phyloP scores from a whole-genome alignment of 805 yeast genomes.

The Cyberlindnera misumaiensis region DNA sequence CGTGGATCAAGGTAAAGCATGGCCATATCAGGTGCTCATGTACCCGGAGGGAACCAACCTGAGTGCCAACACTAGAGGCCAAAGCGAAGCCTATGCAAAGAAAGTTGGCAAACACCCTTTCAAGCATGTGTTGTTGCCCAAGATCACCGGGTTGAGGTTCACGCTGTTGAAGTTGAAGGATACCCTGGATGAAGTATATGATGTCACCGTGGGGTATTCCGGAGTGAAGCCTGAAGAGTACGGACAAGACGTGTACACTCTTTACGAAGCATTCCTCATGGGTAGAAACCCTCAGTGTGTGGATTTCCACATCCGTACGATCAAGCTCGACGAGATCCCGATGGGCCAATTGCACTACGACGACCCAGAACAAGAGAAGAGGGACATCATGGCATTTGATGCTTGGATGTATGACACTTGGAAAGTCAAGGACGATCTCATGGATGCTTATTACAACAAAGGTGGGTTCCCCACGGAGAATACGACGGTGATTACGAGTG shows the following conservation, averaged over 20 bases:
- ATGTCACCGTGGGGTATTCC: slow-evolving; percentile 76
- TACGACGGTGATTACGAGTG: slow-evolving; percentile 9
- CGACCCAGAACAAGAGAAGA: slow-evolving; percentile 34
- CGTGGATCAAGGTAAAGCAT: slow-evolving; percentile 26
- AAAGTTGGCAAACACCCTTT: slow-evolving; percentile 43
- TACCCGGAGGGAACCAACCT: slow-evolving; percentile 96
- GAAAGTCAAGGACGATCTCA: slow-evolving; percentile 67
- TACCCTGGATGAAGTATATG: slow-evolving; percentile 59
- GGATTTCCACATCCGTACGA: slow-evolving; percentile 57
- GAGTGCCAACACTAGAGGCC: slow-evolving; percentile 54
- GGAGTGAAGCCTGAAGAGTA: slow-evolving; percentile 57
- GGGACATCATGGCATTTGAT: slow-evolving; percentile 44
- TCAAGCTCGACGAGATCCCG: slow-evolving; percentile 58
- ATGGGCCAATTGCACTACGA: slow-evolving; percentile 40
- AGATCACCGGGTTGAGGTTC: slow-evolving; percentile 71
- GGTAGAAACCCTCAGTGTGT: slow-evolving; percentile 70
- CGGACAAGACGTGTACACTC: slow-evolving; percentile 73
- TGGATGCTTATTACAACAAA: slow-evolving; percentile 52
- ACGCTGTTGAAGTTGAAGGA: slow-evolving; percentile 49
- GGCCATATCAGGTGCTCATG: slow-evolving; percentile 65
- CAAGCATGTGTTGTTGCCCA: slow-evolving; percentile 71
- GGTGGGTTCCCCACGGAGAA: slow-evolving; percentile 39
- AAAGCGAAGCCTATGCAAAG: slow-evolving; percentile 51
- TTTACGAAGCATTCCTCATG: slow-evolving; percentile 52
- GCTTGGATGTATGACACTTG: slow-evolving; percentile 71